These are phyloP conservation scores for Penicillium glabrum DNA, from an alignment of 2,329 filamentous ascomycete genomes.

Conservation along the genomic window DNA sequence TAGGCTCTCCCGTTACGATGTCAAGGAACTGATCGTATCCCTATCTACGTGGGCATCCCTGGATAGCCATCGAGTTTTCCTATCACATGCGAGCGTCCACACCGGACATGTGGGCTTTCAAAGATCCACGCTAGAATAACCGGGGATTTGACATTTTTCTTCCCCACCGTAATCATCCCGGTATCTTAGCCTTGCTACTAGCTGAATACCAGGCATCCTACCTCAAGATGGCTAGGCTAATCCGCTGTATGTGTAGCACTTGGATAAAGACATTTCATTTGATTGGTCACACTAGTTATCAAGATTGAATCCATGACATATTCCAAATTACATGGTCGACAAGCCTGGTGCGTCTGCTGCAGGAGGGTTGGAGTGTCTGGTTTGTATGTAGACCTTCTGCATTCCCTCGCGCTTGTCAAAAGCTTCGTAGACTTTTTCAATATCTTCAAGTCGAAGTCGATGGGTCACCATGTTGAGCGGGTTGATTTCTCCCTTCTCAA, in stretches of 20 bases:
- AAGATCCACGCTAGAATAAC: too few species aligned
- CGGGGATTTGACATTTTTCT: too few species aligned
- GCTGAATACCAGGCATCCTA: too few species aligned
- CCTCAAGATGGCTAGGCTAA: too few species aligned
- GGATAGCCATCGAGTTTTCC: too few species aligned
- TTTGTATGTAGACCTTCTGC: slow-evolving; percentile 74
- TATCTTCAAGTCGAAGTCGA: slow-evolving; percentile 70
- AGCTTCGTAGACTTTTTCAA: slow-evolving; percentile 63
- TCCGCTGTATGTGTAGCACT: neutral
- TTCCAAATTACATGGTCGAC: neutral
- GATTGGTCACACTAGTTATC: neutral
- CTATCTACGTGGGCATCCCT: too few species aligned
- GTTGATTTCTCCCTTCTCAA: slow-evolving; percentile 68
- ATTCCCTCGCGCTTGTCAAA: slow-evolving; percentile 62
- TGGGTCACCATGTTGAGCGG: slow-evolving; percentile 78
- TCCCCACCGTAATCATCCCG: too few species aligned
- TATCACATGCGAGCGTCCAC: too few species aligned
- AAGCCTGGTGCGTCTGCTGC: slow-evolving; percentile 16
- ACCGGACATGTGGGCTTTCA: too few species aligned
- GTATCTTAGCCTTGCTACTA: too few species aligned
- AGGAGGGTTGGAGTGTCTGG: slow-evolving; percentile 55
- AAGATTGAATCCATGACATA: neutral
- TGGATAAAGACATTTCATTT: neutral
- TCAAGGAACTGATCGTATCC: too few species aligned
- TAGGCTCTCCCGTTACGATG: too few species aligned